Conservation (phyloP, 1,284 basidiomycete species). For the Cutaneotrichosporon sp. region DNA sequence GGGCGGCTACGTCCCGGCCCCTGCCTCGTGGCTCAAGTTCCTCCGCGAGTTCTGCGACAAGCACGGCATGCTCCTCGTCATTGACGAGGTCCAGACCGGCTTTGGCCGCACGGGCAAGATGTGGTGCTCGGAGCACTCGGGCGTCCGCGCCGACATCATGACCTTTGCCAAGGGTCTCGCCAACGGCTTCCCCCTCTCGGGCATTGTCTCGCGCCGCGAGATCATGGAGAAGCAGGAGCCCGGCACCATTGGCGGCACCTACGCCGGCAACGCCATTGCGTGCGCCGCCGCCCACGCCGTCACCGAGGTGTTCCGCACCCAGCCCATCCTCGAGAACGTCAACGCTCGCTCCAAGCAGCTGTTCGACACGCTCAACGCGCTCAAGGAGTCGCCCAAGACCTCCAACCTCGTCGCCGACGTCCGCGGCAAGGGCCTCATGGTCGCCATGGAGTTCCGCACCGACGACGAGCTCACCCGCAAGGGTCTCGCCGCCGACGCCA, state of each 20-base stretch:
- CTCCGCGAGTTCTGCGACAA: constrained; percentile 79
- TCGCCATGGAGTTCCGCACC: constrained; percentile 40
- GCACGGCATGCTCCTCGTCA: constrained; percentile 69
- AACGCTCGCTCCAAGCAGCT: constrained; percentile 67
- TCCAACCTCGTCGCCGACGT: constrained; percentile 49
- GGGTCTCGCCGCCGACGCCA: constrained; percentile 41
- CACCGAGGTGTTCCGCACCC: constrained; percentile 67
- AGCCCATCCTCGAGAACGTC: constrained; percentile 74
- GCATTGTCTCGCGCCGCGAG: constrained; percentile 73
- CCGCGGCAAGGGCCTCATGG: constrained; percentile 49
- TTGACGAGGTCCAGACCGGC: constrained; percentile 86
- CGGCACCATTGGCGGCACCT: constrained; percentile 83
- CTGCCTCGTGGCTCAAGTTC: constrained; percentile 70
- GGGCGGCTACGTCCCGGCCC: constrained; percentile 86
- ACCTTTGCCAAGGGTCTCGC: constrained; percentile 73
- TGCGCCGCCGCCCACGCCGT: constrained; percentile 84
- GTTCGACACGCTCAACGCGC: constrained; percentile 56
- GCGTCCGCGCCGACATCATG: constrained; percentile 80
- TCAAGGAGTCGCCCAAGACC: constrained; percentile 49
- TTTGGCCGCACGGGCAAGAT: constrained; percentile 84
- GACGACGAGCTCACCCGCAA: constrained; percentile 29
- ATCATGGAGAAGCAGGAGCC: constrained; percentile 73
- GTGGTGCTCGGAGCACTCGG: constrained; percentile 64
- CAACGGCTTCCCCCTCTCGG: constrained; percentile 74
- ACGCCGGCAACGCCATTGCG: constrained; percentile 80